Base-by-base conservation (phyloP, 2,329 filamentous ascomycete species). In the Samsoniella hepiali region DNA sequence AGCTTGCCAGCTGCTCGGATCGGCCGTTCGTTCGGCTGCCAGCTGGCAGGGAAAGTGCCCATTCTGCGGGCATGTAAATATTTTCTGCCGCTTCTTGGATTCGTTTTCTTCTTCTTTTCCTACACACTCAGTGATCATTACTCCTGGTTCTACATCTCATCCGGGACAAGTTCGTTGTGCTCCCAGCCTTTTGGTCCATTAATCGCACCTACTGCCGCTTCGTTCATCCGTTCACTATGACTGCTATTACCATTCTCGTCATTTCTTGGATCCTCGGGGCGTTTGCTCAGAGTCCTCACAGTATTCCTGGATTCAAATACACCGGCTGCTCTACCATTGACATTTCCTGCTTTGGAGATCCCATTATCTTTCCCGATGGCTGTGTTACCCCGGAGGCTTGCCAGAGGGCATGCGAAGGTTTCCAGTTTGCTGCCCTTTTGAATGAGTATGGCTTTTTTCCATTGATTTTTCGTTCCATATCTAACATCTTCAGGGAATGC, bases 301-400 rank as follows among this genome's bases (percentile, higher is more conserved):
- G 49, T 42, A 67, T 68, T 11, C 65, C 67, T 32, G 64, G 68
- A 1, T 73, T 71, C 51, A 63, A 67, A 7, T 72, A 72, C 53
- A 65, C 67, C 6, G 72, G 71, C 51, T 74, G 72, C 55, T 69
- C 71, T 22, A 63, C 62, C n/a, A 63, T 74, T 53, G 68, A 74
- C 31, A 31, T 70, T 34, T 63, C 68, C 62, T 68, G 69, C 51
- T 72, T 74, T 51, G 64, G 67, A 55, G 49, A 66, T 11, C 69
- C 71, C 22, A 50, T 73, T 13, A 58, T 58, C 29, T 65, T 73
- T 55, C 58, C 67, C 3, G 64, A 69, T 63, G 63, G 68, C 32
- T 59, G 54, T 40, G 53, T 72, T 40, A 69, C 67, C 38, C 70
- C 70, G 7, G 71, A 73, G 47, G 62, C 66, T 22, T 74, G 72